These are phyloP conservation scores for Withania somnifera DNA, from an alignment of 305 asterid genomes.

Conservation along the genomic window DNA sequence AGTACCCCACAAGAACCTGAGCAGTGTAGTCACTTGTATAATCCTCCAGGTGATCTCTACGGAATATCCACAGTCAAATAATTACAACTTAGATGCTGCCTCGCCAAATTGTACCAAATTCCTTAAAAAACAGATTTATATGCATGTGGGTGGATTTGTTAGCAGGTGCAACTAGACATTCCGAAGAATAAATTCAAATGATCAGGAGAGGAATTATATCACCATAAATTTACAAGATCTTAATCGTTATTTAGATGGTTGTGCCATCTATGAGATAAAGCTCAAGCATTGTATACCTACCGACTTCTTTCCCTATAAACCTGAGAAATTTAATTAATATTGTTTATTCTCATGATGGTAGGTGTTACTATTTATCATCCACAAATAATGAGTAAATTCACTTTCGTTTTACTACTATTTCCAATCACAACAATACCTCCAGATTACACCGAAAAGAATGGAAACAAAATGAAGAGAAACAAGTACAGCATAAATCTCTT, in stretches of 20 bases:
- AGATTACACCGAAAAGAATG: not conserved
- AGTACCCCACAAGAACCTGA: conserved; percentile 82
- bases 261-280: not conserved
- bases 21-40: conserved; percentile 79
- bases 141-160: not conserved
- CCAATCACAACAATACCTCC: not conserved
- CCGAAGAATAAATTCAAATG: not conserved
- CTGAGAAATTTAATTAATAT: not conserved
- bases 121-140: not conserved
- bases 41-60: conserved; percentile 73
- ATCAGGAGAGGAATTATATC: not conserved
- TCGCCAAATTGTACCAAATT: not conserved
- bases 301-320: not conserved
- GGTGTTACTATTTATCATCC: not conserved
- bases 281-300: not conserved
- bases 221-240: not conserved
- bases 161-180: not conserved
- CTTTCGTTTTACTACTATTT: not conserved
- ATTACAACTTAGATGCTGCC: not conserved
- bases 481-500: not conserved
- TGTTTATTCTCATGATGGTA: not conserved
- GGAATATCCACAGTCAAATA: not conserved
- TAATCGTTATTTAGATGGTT: not conserved
- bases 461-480: not conserved
- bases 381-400: not conserved